A percentile compares a stretch with the other conserved stretches of the same genome.
phyloP scores from a whole-genome alignment of 2,329 filamentous ascomycete species.

The Cladophialophora exuberans region DNA sequence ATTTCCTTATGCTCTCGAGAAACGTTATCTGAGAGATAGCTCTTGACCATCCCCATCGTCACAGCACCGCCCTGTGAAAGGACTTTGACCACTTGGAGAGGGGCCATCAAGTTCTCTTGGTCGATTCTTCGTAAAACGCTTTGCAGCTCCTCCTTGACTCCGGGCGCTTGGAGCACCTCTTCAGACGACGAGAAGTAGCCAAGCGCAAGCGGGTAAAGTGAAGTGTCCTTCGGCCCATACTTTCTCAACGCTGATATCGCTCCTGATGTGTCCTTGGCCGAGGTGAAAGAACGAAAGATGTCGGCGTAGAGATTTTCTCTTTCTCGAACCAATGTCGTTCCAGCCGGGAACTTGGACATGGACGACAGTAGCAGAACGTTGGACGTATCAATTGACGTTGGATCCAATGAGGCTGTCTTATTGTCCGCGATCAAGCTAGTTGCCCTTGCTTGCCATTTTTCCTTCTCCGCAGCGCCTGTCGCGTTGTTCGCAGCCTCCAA shows the following conservation, averaged over 20 bases:
- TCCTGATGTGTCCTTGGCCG: constrained; percentile 86
- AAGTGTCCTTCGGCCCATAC: constrained; percentile 88
- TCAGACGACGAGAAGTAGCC: constrained; percentile 90
- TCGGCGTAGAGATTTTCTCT: constrained; percentile 90
- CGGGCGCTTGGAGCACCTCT: constrained; percentile 80
- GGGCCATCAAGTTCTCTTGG: constrained; percentile 88
- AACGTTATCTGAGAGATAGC: constrained; percentile 87
- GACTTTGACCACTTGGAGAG: constrained; percentile 93
- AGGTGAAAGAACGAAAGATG: constrained; percentile 94
- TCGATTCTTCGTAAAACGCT: constrained; percentile 83
- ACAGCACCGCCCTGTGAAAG: constrained; percentile 79
- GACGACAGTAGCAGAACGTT: constrained; percentile 93
- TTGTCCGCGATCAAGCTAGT: constrained; percentile 80
- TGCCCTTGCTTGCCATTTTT: constrained; percentile 87
- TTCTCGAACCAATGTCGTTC: constrained; percentile 89
- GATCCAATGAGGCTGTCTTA: constrained; percentile 45
- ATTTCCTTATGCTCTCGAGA: constrained; percentile 88
- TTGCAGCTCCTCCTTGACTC: constrained; percentile 73
- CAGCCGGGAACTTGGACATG: constrained; percentile 84
- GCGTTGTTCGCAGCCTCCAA: constrained; percentile 81
- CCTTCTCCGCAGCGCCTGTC: constrained; percentile 64
- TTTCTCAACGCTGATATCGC: constrained; percentile 88
- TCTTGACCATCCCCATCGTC: constrained; percentile 96
- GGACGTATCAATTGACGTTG: constrained; percentile 80
- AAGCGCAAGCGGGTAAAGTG: constrained; percentile 88